Conservation (phyloP, 169 alveolate genomes). For the Plasmodium sp. region DNA sequence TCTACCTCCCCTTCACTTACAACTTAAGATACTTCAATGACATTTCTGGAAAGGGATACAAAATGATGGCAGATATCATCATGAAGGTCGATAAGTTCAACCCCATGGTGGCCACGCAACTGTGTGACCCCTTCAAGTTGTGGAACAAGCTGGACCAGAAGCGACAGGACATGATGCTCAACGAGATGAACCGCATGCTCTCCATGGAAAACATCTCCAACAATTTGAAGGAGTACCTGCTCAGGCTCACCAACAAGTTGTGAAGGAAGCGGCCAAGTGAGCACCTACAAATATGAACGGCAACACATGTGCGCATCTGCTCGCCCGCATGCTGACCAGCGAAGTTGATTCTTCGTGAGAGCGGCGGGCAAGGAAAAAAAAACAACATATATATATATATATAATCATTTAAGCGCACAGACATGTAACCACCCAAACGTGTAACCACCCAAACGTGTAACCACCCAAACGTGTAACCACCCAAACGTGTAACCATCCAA, state of each 20-base stretch:
- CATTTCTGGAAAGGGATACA: constrained; percentile 87
- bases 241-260: constrained; percentile 72
- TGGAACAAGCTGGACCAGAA: constrained; percentile 80
- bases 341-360: background rate
- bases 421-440: background rate
- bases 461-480: too few species aligned
- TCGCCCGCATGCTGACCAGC: background rate
- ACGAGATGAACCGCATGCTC: constrained; percentile 77
- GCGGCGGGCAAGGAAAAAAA: background rate
- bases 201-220: constrained; percentile 78
- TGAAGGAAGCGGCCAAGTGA: background rate
- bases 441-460: too few species aligned
- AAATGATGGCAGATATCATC: constrained; percentile 86
- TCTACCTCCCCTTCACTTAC: constrained; percentile 85
- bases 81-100: constrained; percentile 84
- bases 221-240: constrained; percentile 80
- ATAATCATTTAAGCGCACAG: background rate
- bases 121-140: constrained; percentile 77
- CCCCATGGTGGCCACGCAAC: constrained; percentile 85
- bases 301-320: background rate
- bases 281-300: background rate
- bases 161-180: constrained; percentile 79
- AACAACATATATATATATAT: too few species aligned
- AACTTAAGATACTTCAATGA: constrained; percentile 83
- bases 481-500: background rate